Evolutionary conservation across 2,329 filamentous ascomycete genomes (phyloP), one percentile per base, ranked within the genome.

Genomic region (Xylaria multiplex): DNA sequence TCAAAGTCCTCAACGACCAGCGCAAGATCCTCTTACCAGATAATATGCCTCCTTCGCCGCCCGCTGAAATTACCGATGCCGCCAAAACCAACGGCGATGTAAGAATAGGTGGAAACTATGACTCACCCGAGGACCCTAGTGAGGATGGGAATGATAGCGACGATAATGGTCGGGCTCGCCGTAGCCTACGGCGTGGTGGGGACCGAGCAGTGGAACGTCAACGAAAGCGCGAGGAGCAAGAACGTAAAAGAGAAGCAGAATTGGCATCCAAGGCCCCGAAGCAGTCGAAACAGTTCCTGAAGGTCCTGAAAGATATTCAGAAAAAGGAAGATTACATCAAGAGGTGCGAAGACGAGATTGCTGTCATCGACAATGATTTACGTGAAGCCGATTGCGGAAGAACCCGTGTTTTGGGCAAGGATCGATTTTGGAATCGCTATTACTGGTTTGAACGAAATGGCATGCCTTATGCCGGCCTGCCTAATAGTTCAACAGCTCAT

Each of bases 371-470:
- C 73, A 94, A 96, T 73, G 94, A 98, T 77, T 84, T 99, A 52
- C 91, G 96, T 59, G 95, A 98, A 79, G 93, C 94, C 46, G 93
- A 97, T 78, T 97, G 95, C 73, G 93, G 94, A 42, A 90, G 96
- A 68, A 97, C 94, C 19, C 90, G 93, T 69, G 89, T 95, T 19
- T 84, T 99, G 30, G 96, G 96, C 66, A 95, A 96, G 77, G 96
- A 99, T 79, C 89, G 96, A 50, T 99, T 97, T 83, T 97, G 95
- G 89, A 98, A 99, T 79, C 89, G 95, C 60, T 99, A 98, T 80
- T 98, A 96, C 83, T 99, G 96, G 95, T 97, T 98, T 78, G 96
- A 99, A 80, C 91, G 95, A 69, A 99, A 98, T 75, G 96, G 94
- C 27, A 98, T 98, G 94, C 96, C 96, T 0, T 97, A 95, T 74